phyloP scores from a whole-genome alignment of 108 stramenopile genomes.

The Fistulifera pelliculosa region DNA sequence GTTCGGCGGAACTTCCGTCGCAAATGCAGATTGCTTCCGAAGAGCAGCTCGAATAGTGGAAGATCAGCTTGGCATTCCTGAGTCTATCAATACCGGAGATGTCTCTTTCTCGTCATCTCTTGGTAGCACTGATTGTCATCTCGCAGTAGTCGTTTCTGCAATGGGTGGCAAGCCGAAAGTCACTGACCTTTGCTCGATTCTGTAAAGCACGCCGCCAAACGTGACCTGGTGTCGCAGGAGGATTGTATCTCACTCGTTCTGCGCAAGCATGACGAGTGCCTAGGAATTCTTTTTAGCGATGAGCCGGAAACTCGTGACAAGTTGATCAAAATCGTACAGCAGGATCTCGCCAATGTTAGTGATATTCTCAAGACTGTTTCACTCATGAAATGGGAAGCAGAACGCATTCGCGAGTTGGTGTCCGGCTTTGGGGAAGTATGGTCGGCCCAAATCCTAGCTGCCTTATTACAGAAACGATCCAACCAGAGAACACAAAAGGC shows the following conservation, averaged over 20 bases:
- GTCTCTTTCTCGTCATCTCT: not conserved
- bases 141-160: constrained; percentile 76
- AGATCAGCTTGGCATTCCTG: constrained; percentile 21
- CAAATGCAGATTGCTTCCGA: constrained; percentile 46
- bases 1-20: constrained; percentile 70
- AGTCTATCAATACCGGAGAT: not conserved
- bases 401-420: constrained; percentile 53
- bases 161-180: constrained; percentile 91
- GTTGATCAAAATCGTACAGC: constrained; percentile 31
- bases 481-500: not conserved
- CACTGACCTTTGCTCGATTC: constrained; percentile 78
- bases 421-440: constrained; percentile 85
- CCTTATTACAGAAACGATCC: constrained; percentile 23
- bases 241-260: constrained; percentile 19
- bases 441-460: constrained; percentile 69
- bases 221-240: constrained; percentile 35
- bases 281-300: constrained; percentile 28
- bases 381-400: constrained; percentile 68
- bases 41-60: constrained; percentile 41
- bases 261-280: constrained; percentile 40
- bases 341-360: constrained; percentile 55
- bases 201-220: constrained; percentile 45
- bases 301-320: constrained; percentile 15
- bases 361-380: constrained; percentile 79
- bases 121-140: not conserved